Evolutionary conservation across 2,329 filamentous ascomycete species (phyloP).

Genomic region (Aspergillus tamarii): DNA sequence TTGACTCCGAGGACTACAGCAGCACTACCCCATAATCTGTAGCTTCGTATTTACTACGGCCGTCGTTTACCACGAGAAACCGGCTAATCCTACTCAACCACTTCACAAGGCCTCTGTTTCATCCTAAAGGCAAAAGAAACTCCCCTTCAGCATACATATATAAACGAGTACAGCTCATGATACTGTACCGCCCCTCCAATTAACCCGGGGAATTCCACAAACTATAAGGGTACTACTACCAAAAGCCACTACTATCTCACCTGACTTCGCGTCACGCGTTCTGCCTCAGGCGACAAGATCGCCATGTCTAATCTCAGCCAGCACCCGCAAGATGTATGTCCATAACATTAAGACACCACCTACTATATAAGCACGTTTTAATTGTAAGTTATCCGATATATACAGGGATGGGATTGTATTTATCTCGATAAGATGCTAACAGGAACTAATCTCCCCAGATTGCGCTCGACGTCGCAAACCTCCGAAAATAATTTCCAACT

Average conservation of each 20-base stretch:
- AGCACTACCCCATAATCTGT: background rate
- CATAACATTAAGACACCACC: constrained; percentile 21
- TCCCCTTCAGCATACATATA: background rate
- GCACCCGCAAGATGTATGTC: constrained; percentile 14
- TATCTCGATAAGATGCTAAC: background rate
- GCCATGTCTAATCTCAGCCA: constrained; percentile 10
- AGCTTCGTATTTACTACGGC: background rate
- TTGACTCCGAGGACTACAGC: background rate
- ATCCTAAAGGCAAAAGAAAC: background rate
- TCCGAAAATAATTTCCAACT: constrained; percentile 11
- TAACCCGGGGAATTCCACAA: background rate
- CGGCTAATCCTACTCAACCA: background rate
- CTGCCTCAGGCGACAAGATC: constrained; percentile 32
- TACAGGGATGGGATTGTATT: background rate
- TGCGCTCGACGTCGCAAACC: background rate
- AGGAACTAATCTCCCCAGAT: background rate
- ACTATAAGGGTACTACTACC: background rate
- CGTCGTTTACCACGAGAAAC: background rate
- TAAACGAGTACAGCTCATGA: background rate
- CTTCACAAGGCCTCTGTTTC: background rate
- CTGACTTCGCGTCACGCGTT: constrained; percentile 37
- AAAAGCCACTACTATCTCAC: constrained; percentile 21
- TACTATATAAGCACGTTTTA: constrained; percentile 1
- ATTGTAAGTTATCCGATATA: background rate
- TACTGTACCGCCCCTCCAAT: background rate